A percentile compares a stretch with the other conserved stretches of the same genome.
These are phyloP conservation scores for Rhodomyrtus tomentosa DNA, from an alignment of 345 rosid genomes.

Conservation along the genomic window DNA sequence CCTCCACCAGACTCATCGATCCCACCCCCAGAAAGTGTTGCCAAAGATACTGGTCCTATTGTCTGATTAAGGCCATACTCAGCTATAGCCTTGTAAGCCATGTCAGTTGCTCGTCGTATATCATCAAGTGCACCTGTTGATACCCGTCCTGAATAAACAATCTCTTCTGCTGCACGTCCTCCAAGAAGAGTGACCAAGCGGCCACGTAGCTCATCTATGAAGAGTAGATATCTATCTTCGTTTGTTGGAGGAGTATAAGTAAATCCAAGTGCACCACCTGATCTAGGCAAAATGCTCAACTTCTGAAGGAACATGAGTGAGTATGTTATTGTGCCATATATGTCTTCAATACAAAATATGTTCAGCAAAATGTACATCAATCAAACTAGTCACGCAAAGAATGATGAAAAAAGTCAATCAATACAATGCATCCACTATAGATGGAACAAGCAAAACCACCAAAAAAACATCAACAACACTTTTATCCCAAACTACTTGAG, in stretches of 20 bases:
- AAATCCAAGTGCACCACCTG: constrained; percentile 96
- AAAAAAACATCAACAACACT: no score
- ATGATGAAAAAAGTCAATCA: background rate
- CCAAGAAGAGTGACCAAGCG: constrained; percentile 95
- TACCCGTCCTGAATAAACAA: constrained; percentile 80
- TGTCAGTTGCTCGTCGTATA: constrained; percentile 84
- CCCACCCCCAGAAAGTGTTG: constrained; percentile 83
- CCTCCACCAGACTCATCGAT: constrained; percentile 65
- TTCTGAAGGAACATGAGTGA: constrained; percentile 38
- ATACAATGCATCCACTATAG: background rate
- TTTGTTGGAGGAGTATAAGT: constrained; percentile 71
- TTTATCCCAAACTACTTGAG: no score
- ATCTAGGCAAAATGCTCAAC: constrained; percentile 91
- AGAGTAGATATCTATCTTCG: constrained; percentile 90
- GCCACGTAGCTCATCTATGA: constrained; percentile 87
- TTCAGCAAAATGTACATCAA: background rate
- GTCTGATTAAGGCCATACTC: constrained; percentile 91
- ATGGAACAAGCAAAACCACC: background rate
- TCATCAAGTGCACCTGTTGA: constrained; percentile 96
- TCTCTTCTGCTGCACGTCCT: constrained; percentile 98
- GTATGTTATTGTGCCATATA: background rate
- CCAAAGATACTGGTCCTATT: constrained; percentile 79
- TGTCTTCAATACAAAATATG: background rate
- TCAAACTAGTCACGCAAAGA: background rate
- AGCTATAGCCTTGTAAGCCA: constrained; percentile 96